Evolutionary conservation across 1,139 yeast species (phyloP), one percentile per base, ranked within the genome.

Genomic region (Yamadazyma buinensis): DNA sequence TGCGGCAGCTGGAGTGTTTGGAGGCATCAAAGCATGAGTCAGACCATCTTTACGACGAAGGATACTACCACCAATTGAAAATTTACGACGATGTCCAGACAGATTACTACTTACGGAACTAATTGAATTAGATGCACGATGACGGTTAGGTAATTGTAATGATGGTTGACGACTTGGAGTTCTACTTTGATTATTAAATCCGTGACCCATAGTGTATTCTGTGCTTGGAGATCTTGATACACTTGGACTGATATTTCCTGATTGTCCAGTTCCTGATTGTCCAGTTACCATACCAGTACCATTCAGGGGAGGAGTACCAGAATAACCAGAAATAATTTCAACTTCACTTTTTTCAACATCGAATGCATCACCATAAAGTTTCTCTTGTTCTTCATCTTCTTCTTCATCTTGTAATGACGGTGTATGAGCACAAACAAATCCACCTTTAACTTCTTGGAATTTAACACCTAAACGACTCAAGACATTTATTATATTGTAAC

Each of bases 361-460:
- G 43, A 67, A 66, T 2, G 73, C 74, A 48, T 68, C 67, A 0
- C 75, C 75, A 39, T 67, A 67, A 25, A 67, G 52, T 32, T 56
- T 52, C 30, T 53, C 57, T 37, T 68, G 73, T 38, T 65, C 71
- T 30, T 31, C 39, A 30, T 53, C 59, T 23, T 49, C 42, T 27
- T 55, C 49, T 30, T 52, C 59, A 23, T 49, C 42, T 35, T 60
- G 63, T 20, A 64, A 51, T 1, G 78, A 70, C 5, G 84, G 80
- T 18, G 76, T 71, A 54, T 84, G 92, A 10, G 80, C 72, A 63
- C 98, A 92, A 23, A 85, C 74, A 56, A 92, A 92, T 1, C 97
- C 98, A 37, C 97, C 97, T 51, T 84, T 84, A 17, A 92, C 95
- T 59, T 92, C 98, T 44, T 81, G 84, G 55, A 76, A 90, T 44